phyloP scores from a whole-genome alignment of 345 rosid genomes.

The Sonneratia alba region DNA sequence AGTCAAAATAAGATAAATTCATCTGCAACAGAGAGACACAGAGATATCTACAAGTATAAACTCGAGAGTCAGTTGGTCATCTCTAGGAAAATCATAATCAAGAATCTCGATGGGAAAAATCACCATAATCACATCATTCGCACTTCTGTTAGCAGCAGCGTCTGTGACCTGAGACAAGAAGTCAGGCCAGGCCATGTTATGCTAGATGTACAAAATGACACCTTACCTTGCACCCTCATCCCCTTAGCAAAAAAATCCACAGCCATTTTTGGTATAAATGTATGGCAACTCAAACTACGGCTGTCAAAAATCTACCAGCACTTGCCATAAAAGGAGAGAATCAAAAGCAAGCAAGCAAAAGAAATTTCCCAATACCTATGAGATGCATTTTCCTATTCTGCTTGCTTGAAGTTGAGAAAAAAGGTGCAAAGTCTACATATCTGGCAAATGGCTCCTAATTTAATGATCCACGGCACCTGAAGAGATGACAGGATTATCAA shows the following conservation, averaged over 20 bases:
- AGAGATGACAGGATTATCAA: constrained; percentile 9
- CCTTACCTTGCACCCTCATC: too few species aligned
- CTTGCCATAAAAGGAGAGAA: not conserved
- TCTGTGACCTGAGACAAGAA: constrained; percentile 35
- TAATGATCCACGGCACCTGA: constrained; percentile 90
- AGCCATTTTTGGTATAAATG: not conserved
- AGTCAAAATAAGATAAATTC: constrained; percentile 43
- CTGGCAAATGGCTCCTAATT: constrained; percentile 35
- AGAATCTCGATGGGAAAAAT: constrained; percentile 15
- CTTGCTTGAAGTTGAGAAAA: constrained; percentile 5
- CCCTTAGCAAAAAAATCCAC: too few species aligned
- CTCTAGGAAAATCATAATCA: constrained; percentile 21
- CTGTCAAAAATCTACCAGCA: not conserved
- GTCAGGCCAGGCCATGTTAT: constrained; percentile 16
- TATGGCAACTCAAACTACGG: not conserved
- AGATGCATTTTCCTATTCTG: not conserved
- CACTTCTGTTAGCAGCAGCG: constrained; percentile 17
- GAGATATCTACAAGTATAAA: constrained; percentile 32
- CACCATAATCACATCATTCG: constrained; percentile 18
- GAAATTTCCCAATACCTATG: not conserved
- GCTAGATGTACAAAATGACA: not conserved
- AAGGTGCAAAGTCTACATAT: constrained; percentile 16
- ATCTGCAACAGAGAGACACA: constrained; percentile 39
- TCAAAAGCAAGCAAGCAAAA: not conserved
- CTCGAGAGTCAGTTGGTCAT: constrained; percentile 14